Conservation (phyloP, 495 filamentous ascomycete genomes). For the Lineolata rhizophorae region DNA sequence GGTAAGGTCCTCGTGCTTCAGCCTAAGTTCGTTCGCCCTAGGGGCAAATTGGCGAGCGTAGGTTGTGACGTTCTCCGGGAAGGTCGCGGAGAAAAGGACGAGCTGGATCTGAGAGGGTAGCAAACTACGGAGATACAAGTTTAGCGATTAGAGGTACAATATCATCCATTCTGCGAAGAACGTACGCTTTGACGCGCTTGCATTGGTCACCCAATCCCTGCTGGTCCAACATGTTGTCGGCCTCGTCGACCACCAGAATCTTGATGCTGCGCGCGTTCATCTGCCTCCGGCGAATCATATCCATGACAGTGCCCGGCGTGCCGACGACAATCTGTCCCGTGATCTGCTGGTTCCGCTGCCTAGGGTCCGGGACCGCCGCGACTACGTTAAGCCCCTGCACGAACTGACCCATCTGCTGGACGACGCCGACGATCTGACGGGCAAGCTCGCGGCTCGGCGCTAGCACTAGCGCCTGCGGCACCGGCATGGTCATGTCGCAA, state of each 20-base stretch:
- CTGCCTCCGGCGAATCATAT: constrained; percentile 51
- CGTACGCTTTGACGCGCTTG: constrained; percentile 64
- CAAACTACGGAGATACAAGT: no score
- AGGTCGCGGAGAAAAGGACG: constrained; percentile 91
- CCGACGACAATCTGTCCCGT: constrained; percentile 65
- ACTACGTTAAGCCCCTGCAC: constrained; percentile 45
- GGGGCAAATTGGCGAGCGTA: constrained; percentile 69
- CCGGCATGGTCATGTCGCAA: constrained; percentile 42
- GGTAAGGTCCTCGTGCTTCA: constrained; percentile 77
- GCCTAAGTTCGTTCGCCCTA: constrained; percentile 65
- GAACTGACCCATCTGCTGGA: constrained; percentile 63
- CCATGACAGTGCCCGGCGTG: constrained; percentile 82
- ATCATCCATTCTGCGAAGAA: constrained; percentile 5
- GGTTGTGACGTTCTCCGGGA: constrained; percentile 58
- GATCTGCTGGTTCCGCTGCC: constrained; percentile 34
- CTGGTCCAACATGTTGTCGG: constrained; percentile 89
- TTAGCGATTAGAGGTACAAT: background rate
- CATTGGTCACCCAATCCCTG: constrained; percentile 92
- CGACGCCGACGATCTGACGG: constrained; percentile 75
- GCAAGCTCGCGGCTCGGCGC: constrained; percentile 90
- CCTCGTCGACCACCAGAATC: constrained; percentile 77
- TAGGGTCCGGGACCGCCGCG: constrained; percentile 59
- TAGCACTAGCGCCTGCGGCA: constrained; percentile 71
- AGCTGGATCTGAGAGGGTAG: constrained; percentile 55
- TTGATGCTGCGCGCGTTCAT: constrained; percentile 42